Evolutionary conservation across 129 eudicot genomes (phyloP).

Genomic region (Lactuca sativa): DNA sequence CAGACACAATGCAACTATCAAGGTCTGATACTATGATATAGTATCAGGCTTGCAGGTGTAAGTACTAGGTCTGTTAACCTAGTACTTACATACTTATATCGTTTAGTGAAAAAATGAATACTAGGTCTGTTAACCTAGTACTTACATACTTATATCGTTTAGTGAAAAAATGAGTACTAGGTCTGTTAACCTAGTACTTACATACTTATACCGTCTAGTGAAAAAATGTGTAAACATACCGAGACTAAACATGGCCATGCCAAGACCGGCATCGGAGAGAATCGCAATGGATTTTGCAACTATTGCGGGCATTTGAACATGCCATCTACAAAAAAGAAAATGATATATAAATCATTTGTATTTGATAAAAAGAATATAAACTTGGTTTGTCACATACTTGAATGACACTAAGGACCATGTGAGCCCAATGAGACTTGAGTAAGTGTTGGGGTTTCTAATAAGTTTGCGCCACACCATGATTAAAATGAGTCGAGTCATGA

Average conservation of each 20-base stretch:
- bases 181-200: not conserved
- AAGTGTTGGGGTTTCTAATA: constrained; percentile 86
- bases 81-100: too few species aligned
- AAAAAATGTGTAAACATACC: constrained; percentile 40
- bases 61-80: not conserved
- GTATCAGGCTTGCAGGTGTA: too few species aligned
- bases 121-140: too few species aligned
- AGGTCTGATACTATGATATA: too few species aligned
- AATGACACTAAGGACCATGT: constrained; percentile 85
- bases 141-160: too few species aligned
- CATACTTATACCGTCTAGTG: too few species aligned
- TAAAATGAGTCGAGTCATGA: constrained; percentile 79
- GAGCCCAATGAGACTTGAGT: constrained; percentile 89
- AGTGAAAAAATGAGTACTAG: too few species aligned
- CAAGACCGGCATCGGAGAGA: constrained; percentile 87
- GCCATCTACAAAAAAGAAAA: constrained; percentile 50
- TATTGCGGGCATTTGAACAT: constrained; percentile 78
- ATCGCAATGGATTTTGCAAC: constrained; percentile 66
- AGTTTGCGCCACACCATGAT: constrained; percentile 97
- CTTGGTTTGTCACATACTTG: constrained; percentile 37
- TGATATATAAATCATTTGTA: not conserved
- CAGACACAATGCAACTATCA: too few species aligned
- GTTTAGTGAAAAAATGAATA: too few species aligned
- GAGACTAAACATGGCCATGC: constrained; percentile 98
- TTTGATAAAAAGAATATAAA: not conserved